Conservation (phyloP, 179 eudicot species). For the Gypsophila paniculata region DNA sequence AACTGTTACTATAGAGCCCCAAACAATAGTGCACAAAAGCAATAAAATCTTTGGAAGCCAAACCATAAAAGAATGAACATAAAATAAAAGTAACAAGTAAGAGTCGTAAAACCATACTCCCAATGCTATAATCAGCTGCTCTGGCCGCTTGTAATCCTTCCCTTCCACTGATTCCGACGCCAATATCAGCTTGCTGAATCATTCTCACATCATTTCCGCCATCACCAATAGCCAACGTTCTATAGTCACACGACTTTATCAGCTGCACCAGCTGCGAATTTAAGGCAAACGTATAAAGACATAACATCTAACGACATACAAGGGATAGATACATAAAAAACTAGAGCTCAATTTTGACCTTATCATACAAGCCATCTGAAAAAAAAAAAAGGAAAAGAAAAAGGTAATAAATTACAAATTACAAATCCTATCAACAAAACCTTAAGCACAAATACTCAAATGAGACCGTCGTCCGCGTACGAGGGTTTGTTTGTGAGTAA, state of each 20-base stretch:
- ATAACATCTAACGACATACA: constrained; percentile 1
- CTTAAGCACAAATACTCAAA: no score
- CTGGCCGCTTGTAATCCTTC: constrained; percentile 99
- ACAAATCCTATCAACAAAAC: no score
- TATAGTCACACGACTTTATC: constrained; percentile 79
- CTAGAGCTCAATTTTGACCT: neutral
- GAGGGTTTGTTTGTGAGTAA: no score
- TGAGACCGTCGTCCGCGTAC: no score
- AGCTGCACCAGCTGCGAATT: constrained; percentile 79
- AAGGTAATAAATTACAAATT: no score
- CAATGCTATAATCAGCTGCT: constrained; percentile 99
- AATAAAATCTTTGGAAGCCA: constrained; percentile 3
- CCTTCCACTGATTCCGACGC: constrained; percentile 98
- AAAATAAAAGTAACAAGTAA: constrained; percentile 12
- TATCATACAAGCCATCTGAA: neutral
- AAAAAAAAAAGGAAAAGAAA: no score
- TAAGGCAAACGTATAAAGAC: constrained; percentile 4
- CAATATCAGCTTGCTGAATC: constrained; percentile 99
- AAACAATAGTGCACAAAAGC: constrained; percentile 9
- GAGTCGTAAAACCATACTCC: constrained; percentile 51
- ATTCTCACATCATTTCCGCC: constrained; percentile 98
- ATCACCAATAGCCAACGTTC: constrained; percentile 96
- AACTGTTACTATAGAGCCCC: neutral
- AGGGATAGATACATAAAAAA: neutral
- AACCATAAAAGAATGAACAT: constrained; percentile 6